phyloP scores from a whole-genome alignment of 1,284 basidiomycete species.

The Cryptococcus sp. region DNA sequence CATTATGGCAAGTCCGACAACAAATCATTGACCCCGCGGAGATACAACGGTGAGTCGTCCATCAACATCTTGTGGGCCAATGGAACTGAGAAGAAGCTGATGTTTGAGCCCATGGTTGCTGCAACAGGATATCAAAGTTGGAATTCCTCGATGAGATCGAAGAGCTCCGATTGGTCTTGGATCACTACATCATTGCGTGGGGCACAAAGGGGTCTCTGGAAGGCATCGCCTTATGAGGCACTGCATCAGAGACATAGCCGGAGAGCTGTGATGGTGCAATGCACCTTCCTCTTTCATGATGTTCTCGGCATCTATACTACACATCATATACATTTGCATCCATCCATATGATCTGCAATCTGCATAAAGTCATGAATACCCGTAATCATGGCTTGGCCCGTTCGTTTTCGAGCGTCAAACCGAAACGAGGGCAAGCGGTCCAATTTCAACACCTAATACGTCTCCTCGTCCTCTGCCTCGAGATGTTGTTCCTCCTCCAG shows the following conservation, averaged over 20 bases:
- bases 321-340: too few species aligned
- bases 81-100: constrained; percentile 6
- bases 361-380: neutral
- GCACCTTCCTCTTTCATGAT: too few species aligned
- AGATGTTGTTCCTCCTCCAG: constrained; percentile 56
- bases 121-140: constrained; percentile 66
- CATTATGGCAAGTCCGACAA: constrained; percentile 68
- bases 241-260: neutral
- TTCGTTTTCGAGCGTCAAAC: neutral
- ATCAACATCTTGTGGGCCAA: neutral
- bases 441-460: constrained; percentile 44
- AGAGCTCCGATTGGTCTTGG: constrained; percentile 81
- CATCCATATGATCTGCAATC: neutral
- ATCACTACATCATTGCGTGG: constrained; percentile 87
- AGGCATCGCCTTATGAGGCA: neutral
- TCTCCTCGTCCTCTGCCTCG: constrained; percentile 62
- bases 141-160: constrained; percentile 90
- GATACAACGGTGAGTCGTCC: constrained; percentile 61
- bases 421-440: neutral
- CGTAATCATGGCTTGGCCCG: too few species aligned
- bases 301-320: too few species aligned
- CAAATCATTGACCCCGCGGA: constrained; percentile 62
- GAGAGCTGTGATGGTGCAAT: neutral
- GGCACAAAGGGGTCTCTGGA: constrained; percentile 48
- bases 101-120: neutral